These are phyloP conservation scores for Fusarium hostae DNA, from an alignment of 2,329 filamentous ascomycete genomes.

Conservation along the genomic window DNA sequence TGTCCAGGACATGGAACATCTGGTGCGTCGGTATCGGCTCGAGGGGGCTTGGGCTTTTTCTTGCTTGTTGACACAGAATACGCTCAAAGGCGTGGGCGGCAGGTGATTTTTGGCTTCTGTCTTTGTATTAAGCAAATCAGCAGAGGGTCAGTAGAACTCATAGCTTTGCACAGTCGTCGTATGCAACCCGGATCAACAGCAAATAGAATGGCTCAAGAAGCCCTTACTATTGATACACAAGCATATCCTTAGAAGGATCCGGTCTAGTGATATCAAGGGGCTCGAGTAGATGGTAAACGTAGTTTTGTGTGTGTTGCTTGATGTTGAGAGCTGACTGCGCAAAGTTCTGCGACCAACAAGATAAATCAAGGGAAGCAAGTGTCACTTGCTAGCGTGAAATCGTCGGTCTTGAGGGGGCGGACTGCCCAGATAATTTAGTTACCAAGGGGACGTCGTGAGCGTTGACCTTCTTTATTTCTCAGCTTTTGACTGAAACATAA, in stretches of 20 bases:
- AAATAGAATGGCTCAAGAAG: not conserved
- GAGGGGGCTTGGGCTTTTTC: not conserved
- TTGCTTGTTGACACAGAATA: not conserved
- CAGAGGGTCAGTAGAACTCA: not conserved
- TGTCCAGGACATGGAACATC: not conserved
- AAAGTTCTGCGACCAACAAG: not conserved
- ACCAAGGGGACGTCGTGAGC: not conserved
- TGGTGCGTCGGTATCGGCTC: not conserved
- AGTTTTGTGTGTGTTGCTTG: not conserved
- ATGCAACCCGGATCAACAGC: not conserved
- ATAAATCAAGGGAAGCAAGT: too few relatives aligned
- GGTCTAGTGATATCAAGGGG: fast-evolving
- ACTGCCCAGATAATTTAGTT: fast-evolving
- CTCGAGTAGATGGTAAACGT: too few relatives aligned
- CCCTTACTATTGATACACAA: not conserved
- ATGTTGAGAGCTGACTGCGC: not conserved
- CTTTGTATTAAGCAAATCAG: not conserved
- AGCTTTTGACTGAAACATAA: too few relatives aligned
- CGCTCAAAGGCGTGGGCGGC: fast-evolving
- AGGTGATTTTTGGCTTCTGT: not conserved
- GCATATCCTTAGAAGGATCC: not conserved
- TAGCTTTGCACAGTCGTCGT: not conserved
- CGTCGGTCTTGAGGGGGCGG: not conserved
- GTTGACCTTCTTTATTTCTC: too few relatives aligned
- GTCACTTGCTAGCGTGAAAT: not conserved